Evolutionary conservation across 495 filamentous ascomycete genomes (phyloP).

Genomic region (Zalerion maritima): DNA sequence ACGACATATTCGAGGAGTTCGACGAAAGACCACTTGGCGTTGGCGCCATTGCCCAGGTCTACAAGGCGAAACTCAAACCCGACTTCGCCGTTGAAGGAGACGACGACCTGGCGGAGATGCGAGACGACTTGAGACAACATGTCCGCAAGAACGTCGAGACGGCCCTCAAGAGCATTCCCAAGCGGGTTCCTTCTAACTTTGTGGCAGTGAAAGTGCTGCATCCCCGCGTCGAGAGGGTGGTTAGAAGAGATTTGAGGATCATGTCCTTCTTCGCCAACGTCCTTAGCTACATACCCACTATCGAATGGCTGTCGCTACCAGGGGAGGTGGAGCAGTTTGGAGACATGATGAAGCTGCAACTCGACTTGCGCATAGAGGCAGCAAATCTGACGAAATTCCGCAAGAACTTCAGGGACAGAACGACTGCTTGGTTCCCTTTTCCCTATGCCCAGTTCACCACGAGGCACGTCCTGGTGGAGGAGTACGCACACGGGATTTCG

Average conservation of each 20-base stretch:
- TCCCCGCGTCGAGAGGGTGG: conserved; percentile 75
- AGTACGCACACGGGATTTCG: conserved; percentile 90
- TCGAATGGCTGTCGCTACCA: conserved; percentile 94
- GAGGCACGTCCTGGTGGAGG: conserved; percentile 82
- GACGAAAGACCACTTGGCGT: conserved; percentile 82
- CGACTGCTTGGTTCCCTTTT: conserved; percentile 91
- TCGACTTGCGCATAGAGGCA: conserved; percentile 90
- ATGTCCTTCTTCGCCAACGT: conserved; percentile 84
- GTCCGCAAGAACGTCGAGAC: conserved; percentile 71
- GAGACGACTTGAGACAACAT: conserved; percentile 44
- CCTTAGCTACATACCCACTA: conserved; percentile 80
- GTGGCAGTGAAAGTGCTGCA: conserved; percentile 96
- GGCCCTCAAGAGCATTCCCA: conserved; percentile 71
- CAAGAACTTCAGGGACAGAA: conserved; percentile 74
- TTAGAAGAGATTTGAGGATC: conserved; percentile 78
- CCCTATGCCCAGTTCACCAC: conserved; percentile 87
- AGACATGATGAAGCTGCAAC: conserved; percentile 94
- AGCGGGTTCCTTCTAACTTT: conserved; percentile 76
- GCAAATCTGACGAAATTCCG: conserved; percentile 83
- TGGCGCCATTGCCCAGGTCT: conserved; percentile 95
- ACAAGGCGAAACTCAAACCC: conserved; percentile 83
- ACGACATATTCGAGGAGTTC: conserved; percentile 96
- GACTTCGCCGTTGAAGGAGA: conserved; percentile 53
- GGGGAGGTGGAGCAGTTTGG: conserved; percentile 91
- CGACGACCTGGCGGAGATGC: conserved; percentile 32